A percentile compares a stretch with the other conserved stretches of the same genome.
Conservation (phyloP, 192 early-diverging fungal genomes). For the Backusella liffmaniae region DNA sequence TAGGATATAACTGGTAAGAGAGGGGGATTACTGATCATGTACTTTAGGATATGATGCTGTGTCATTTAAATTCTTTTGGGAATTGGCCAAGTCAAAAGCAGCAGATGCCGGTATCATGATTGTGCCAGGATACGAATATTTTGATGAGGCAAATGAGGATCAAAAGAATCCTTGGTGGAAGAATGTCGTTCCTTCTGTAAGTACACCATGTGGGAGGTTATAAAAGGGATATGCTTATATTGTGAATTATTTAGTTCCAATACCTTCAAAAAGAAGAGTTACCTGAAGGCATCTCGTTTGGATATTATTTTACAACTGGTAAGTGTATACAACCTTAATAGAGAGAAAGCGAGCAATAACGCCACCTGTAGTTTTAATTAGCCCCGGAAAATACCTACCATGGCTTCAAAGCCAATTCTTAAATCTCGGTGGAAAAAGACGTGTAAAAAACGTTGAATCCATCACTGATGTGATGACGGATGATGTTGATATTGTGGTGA, state of each 20-base stretch:
- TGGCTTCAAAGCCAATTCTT: constrained; percentile 62
- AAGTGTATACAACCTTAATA: neutral
- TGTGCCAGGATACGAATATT: constrained; percentile 36
- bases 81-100: constrained; percentile 33
- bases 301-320: constrained; percentile 41
- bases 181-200: constrained; percentile 45
- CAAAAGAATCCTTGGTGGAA: constrained; percentile 44
- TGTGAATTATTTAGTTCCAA: constrained; percentile 10
- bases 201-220: neutral
- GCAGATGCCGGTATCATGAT: constrained; percentile 44
- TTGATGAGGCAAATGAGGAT: constrained; percentile 25
- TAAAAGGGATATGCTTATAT: neutral
- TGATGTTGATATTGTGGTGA: constrained; percentile 57
- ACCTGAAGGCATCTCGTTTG: constrained; percentile 26
- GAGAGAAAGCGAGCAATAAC: neutral
- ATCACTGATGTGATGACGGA: constrained; percentile 43
- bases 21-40: no score
- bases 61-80: constrained; percentile 43
- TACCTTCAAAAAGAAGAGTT: constrained; percentile 3
- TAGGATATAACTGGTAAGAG: neutral
- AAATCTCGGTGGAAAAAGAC: constrained; percentile 51
- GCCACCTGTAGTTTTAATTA: constrained; percentile 48
- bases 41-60: constrained; percentile 37
- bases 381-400: constrained; percentile 60
- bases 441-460: constrained; percentile 36